A percentile compares a stretch with the other conserved stretches of the same genome.
Conservation (phyloP, 148 eudicot species). For the Agrostemma githago region DNA sequence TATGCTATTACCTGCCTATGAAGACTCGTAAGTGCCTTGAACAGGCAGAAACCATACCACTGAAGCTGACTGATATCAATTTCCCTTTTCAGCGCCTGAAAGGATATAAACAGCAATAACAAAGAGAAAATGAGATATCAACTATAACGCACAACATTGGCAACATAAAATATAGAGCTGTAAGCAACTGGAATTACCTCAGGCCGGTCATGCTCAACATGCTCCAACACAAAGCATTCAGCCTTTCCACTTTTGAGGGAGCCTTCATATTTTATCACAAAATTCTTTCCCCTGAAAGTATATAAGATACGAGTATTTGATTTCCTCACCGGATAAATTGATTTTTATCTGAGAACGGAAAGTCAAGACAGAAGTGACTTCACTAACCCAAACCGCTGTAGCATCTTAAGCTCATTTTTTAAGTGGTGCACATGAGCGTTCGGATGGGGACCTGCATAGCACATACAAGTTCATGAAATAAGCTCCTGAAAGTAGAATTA, state of each 20-base stretch:
- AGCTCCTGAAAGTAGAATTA: background rate
- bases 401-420: slow-evolving; percentile 83
- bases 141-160: background rate
- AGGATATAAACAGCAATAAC: slow-evolving; percentile 2
- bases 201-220: slow-evolving; percentile 86
- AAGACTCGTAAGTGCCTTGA: slow-evolving; percentile 80
- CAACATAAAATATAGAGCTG: background rate
- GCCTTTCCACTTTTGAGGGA: slow-evolving; percentile 58
- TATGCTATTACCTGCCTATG: slow-evolving; percentile 69
- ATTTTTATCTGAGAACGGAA: slow-evolving; percentile 4
- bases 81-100: slow-evolving; percentile 69
- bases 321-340: slow-evolving; percentile 1
- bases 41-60: slow-evolving; percentile 92
- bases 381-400: slow-evolving; percentile 85
- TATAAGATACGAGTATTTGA: background rate
- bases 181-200: slow-evolving; percentile 51
- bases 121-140: background rate
- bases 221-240: slow-evolving; percentile 87
- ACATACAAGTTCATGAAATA: slow-evolving; percentile 13
- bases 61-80: slow-evolving; percentile 58
- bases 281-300: slow-evolving; percentile 73
- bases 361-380: slow-evolving; percentile 4
- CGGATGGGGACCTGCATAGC: slow-evolving; percentile 72
- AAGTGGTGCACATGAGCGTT: slow-evolving; percentile 74
- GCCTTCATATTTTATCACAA: slow-evolving; percentile 64